Base-by-base conservation (phyloP, 495 filamentous ascomycete genomes). In the Aspergillus cristatus region DNA sequence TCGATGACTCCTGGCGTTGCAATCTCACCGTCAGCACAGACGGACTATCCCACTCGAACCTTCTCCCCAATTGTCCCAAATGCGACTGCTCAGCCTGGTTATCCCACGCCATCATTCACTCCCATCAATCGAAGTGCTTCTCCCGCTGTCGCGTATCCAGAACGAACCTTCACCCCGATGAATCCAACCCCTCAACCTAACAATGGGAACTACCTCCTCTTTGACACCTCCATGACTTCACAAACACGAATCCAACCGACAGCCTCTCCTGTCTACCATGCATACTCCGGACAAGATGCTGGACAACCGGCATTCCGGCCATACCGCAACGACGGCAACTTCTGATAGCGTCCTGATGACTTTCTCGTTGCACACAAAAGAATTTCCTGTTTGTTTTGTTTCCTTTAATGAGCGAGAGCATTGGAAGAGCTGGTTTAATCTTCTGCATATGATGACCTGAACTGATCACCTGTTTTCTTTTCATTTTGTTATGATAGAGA, bases 1-100 rank as follows among this genome's bases (percentile, higher is more conserved):
- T 45, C 47, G 3, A 36, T 50, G 24, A 50, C 47, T 1, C 38
- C 45, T 14, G 35, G 42, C 12, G 25, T 28, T 11, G 20, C 35
- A n/a, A 36, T 37, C 8, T 32, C 38, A 6, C 25, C 40, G 11
- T 18, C 7, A 10, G 28, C 30, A n/a, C n/a, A 24, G 8, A 24
- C 8, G 20, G 8, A 24, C 8, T 8, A 24, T 8, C 40, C 44
- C 16, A 16, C 22, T 34, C 32, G 45, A 38, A 39, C 30, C 2
- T 48, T 38, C 26, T 38, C 45, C 16, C 49, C 49, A 3, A 3
- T 5, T 30, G 13, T 4, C 12, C 28, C 35, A n/a, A 18, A 18
- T 17, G 13, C n/a, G 6, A 38, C 18, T 7, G 25, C 43, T 25
- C 30, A 12, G 28, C 15, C 25, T n/a, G 28, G 28, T 11, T 30